Evolutionary conservation across 495 filamentous ascomycete species (phyloP).

Genomic region (Jackrogersella minutella): DNA sequence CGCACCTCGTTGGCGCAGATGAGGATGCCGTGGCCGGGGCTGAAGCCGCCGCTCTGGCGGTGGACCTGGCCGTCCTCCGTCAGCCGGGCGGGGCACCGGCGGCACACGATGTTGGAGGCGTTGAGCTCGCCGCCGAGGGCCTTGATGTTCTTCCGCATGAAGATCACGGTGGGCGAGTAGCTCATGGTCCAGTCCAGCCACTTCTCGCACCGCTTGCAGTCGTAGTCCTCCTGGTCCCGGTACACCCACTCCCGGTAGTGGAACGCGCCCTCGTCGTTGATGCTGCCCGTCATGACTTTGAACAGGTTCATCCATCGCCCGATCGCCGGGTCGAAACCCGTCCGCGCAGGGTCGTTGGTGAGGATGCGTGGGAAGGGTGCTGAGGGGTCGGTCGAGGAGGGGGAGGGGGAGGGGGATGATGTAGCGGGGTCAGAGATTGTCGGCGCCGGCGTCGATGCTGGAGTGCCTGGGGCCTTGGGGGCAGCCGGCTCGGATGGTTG

Average conservation of each 20-base stretch:
- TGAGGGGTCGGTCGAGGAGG: background rate
- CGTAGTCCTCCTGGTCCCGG: constrained; percentile 67
- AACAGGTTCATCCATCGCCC: constrained; percentile 83
- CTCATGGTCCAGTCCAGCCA: constrained; percentile 80
- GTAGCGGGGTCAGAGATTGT: too few relatives aligned
- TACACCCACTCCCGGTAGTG: constrained; percentile 76
- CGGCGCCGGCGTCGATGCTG: background rate
- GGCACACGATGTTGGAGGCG: constrained; percentile 78
- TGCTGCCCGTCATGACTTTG: constrained; percentile 72
- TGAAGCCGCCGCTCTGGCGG: constrained; percentile 77
- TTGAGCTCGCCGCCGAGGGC: constrained; percentile 80
- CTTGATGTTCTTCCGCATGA: constrained; percentile 77
- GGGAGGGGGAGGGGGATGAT: constrained; percentile 6
- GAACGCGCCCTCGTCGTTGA: constrained; percentile 71
- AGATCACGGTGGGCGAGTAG: constrained; percentile 85
- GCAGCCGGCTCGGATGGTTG: constrained; percentile 22
- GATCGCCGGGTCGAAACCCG: constrained; percentile 68
- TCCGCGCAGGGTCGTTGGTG: constrained; percentile 59
- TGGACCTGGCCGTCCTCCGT: constrained; percentile 54
- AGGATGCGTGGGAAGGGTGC: constrained; percentile 43
- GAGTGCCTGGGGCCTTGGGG: constrained; percentile 1
- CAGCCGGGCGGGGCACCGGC: constrained; percentile 68
- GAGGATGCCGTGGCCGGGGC: constrained; percentile 81
- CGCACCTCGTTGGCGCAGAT: constrained; percentile 89
- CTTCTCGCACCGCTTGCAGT: constrained; percentile 80